Percentiles rank a stretch among this genome's conserved stretches.
phyloP scores from a whole-genome alignment of 768 basidiomycete species.

The Pleurotus salmoneostramineus region DNA sequence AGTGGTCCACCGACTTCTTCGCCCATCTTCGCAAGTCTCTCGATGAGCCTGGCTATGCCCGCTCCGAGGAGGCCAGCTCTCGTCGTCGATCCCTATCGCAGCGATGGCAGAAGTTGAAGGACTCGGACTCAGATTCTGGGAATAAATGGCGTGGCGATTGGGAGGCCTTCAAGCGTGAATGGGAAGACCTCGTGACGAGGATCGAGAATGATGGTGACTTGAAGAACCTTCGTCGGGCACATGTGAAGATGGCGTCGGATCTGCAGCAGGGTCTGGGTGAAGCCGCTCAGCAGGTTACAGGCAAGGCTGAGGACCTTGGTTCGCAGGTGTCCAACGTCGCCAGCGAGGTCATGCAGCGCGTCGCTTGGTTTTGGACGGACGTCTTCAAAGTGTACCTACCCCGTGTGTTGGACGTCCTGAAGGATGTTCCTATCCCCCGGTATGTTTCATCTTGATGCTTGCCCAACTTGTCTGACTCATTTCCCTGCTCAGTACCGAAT shows the following conservation, averaged over 20 bases:
- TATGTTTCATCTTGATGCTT: conserved; percentile 13
- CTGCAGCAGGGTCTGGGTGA: conserved; percentile 38
- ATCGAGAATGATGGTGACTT: conserved; percentile 49
- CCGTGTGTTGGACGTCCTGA: conserved; percentile 43
- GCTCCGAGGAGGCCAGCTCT: conserved; percentile 40
- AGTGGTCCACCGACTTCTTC: conserved; percentile 55
- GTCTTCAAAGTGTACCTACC: conserved; percentile 79
- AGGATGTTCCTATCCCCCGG: conserved; percentile 70
- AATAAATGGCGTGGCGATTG: conserved; percentile 52
- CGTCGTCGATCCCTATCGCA: conserved; percentile 40
- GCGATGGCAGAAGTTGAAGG: conserved; percentile 48
- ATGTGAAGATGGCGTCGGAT: conserved; percentile 42
- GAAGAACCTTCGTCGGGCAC: conserved; percentile 39
- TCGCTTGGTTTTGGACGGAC: conserved; percentile 80
- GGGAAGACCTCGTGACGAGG: conserved; percentile 39
- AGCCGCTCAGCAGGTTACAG: conserved; percentile 31
- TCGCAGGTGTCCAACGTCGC: not conserved
- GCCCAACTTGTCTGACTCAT: not conserved
- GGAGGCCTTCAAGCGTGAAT: conserved; percentile 39
- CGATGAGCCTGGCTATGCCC: conserved; percentile 46
- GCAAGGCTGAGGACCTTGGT: conserved; percentile 24
- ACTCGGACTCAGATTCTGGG: conserved; percentile 35
- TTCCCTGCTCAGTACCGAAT: conserved; percentile 55
- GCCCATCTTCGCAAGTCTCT: conserved; percentile 40
- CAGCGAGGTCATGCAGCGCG: conserved; percentile 45